Evolutionary conservation across 1,284 basidiomycete species (phyloP).

Genomic region (Phenoliferia sp.): DNA sequence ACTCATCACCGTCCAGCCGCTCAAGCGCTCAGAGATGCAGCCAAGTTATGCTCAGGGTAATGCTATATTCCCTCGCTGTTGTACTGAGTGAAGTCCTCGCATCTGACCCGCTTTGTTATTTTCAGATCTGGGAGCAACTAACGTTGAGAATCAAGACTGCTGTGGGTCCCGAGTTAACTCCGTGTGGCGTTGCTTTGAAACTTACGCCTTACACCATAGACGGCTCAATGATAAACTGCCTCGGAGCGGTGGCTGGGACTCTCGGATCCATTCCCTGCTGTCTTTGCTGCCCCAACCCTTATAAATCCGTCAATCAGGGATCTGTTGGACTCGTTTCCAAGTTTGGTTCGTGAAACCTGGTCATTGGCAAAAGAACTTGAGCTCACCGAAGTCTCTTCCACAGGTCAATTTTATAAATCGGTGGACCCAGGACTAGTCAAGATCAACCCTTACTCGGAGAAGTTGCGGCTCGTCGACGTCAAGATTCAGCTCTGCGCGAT

Average conservation of each 20-base stretch:
- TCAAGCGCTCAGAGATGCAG: constrained; percentile 37
- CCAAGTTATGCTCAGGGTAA: constrained; percentile 86
- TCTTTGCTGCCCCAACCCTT: constrained; percentile 48
- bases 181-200: neutral
- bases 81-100: too few species aligned
- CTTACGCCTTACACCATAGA: too few species aligned
- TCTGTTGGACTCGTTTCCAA: constrained; percentile 78
- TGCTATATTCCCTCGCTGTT: too few species aligned
- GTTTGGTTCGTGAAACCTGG: constrained; percentile 9
- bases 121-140: too few species aligned
- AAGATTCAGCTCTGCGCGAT: constrained; percentile 62
- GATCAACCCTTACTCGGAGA: constrained; percentile 89
- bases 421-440: constrained; percentile 54
- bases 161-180: constrained; percentile 58
- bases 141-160: constrained; percentile 74
- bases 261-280: constrained; percentile 68
- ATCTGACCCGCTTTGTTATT: too few species aligned
- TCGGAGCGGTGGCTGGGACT: constrained; percentile 43
- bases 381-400: too few species aligned
- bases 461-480: constrained; percentile 73
- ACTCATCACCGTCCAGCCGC: constrained; percentile 23
- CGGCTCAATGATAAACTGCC: constrained; percentile 64
- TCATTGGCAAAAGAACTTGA: too few species aligned
- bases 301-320: constrained; percentile 49
- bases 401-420: constrained; percentile 79